Conservation (phyloP, 371 early-diverging fungal species). For the Mucor mucedo region DNA sequence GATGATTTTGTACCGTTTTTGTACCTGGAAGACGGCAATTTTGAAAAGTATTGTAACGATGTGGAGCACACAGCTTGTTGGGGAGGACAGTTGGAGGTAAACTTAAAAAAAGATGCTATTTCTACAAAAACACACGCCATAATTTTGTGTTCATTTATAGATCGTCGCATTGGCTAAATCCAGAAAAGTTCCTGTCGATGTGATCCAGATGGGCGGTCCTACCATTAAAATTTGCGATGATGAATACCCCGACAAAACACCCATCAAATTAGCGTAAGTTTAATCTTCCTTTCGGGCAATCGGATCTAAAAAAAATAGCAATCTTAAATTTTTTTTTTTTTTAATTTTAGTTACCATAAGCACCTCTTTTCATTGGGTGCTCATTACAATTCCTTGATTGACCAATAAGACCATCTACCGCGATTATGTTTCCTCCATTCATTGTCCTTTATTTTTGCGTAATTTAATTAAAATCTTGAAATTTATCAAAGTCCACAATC, state of each 20-base stretch:
- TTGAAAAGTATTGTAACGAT: constrained; percentile 76
- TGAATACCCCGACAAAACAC: constrained; percentile 60
- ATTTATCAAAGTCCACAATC: not conserved
- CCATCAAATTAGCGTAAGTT: constrained; percentile 80
- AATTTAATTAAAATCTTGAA: constrained; percentile 10
- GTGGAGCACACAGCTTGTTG: constrained; percentile 85
- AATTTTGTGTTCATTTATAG: constrained; percentile 37
- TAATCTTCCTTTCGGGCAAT: not conserved
- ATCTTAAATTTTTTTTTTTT: not conserved
- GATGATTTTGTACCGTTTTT: constrained; percentile 93
- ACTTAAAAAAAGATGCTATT: not conserved
- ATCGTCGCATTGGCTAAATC: constrained; percentile 78
- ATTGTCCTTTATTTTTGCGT: constrained; percentile 25
- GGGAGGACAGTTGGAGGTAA: constrained; percentile 96
- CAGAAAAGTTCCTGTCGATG: constrained; percentile 72
- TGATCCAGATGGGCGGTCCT: constrained; percentile 80
- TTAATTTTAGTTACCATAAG: constrained; percentile 74
- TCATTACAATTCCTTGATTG: constrained; percentile 75
- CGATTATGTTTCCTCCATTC: constrained; percentile 16
- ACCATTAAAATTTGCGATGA: constrained; percentile 79
- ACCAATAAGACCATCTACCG: constrained; percentile 2
- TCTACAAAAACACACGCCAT: not conserved
- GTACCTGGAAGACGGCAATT: constrained; percentile 81
- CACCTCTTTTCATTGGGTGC: constrained; percentile 92
- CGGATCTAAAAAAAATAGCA: not conserved